A percentile compares a stretch with the other conserved stretches of the same genome.
phyloP scores from a whole-genome alignment of 345 rosid species.

The Atalantia buxifolia region DNA sequence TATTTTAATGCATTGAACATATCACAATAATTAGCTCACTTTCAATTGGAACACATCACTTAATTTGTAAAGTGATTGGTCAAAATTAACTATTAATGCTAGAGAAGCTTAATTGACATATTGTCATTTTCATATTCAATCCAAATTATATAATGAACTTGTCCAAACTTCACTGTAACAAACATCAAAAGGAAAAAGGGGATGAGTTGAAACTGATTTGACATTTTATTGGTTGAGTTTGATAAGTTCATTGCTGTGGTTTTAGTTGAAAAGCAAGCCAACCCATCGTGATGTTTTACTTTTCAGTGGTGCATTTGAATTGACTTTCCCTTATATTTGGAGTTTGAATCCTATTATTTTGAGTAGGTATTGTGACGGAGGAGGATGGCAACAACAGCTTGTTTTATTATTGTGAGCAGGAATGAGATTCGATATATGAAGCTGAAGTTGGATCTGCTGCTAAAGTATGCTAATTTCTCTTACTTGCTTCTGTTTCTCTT shows the following conservation, averaged over 20 bases:
- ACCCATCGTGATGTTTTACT: background rate
- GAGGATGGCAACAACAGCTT: slow-evolving; percentile 80
- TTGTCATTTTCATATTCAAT: background rate
- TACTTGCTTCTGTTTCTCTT: background rate
- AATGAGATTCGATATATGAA: slow-evolving; percentile 92
- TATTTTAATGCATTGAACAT: background rate
- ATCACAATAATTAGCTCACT: background rate
- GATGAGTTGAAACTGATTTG: background rate
- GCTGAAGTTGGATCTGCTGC: slow-evolving; percentile 94
- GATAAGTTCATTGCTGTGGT: background rate
- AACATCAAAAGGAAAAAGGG: background rate
- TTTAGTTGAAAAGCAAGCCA: background rate
- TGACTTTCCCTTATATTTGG: background rate
- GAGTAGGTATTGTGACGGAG: background rate
- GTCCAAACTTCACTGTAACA: background rate
- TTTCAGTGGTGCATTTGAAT: background rate
- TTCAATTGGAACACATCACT: background rate
- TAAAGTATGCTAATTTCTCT: slow-evolving; percentile 43
- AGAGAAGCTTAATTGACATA: background rate
- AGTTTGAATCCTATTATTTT: background rate
- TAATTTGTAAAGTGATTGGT: background rate
- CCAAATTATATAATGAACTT: background rate
- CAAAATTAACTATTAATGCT: background rate
- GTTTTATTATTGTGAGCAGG: slow-evolving; percentile 83
- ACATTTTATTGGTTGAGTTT: background rate